A percentile compares a stretch with the other conserved stretches of the same genome.
These are phyloP conservation scores for Aspergillus indologenus DNA, from an alignment of 495 filamentous ascomycete species.

Conservation along the genomic window DNA sequence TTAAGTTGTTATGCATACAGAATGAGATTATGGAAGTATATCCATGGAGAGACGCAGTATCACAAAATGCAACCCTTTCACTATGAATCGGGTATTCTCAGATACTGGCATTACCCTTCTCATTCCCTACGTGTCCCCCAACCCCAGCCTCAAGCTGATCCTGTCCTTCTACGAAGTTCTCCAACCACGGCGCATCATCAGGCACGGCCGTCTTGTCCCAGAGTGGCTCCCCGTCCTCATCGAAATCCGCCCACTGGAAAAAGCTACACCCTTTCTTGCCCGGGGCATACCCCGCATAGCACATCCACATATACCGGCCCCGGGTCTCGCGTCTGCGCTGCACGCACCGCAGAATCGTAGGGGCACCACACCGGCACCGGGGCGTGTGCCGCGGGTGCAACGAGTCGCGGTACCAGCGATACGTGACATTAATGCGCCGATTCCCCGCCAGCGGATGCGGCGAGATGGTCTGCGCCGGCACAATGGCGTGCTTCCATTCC, in stretches of 20 bases:
- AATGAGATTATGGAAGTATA: no score
- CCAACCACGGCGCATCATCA: conserved; percentile 25
- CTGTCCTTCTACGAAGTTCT: conserved; percentile 26
- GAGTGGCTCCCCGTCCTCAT: conserved; percentile 77
- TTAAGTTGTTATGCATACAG: no score
- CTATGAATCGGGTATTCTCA: background rate
- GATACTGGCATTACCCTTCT: background rate
- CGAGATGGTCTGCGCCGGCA: conserved; percentile 67
- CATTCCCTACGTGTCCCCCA: background rate
- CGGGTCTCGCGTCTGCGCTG: conserved; percentile 69
- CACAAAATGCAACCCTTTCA: no score
- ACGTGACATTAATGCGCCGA: conserved; percentile 87
- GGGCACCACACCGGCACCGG: conserved; percentile 62
- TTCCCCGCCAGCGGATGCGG: conserved; percentile 79
- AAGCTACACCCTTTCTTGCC: conserved; percentile 75
- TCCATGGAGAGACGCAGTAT: no score
- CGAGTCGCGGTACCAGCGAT: conserved; percentile 75
- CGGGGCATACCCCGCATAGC: conserved; percentile 71
- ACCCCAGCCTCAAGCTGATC: background rate
- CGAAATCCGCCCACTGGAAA: conserved; percentile 88
- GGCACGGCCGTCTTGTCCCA: conserved; percentile 41
- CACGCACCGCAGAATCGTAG: conserved; percentile 73
- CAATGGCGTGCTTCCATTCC: conserved; percentile 62
- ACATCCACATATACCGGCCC: conserved; percentile 94
- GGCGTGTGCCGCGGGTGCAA: conserved; percentile 66